A percentile compares a stretch with the other conserved stretches of the same genome.
Conservation (phyloP, 208 protist species). For the Trypanosoma theileri region DNA sequence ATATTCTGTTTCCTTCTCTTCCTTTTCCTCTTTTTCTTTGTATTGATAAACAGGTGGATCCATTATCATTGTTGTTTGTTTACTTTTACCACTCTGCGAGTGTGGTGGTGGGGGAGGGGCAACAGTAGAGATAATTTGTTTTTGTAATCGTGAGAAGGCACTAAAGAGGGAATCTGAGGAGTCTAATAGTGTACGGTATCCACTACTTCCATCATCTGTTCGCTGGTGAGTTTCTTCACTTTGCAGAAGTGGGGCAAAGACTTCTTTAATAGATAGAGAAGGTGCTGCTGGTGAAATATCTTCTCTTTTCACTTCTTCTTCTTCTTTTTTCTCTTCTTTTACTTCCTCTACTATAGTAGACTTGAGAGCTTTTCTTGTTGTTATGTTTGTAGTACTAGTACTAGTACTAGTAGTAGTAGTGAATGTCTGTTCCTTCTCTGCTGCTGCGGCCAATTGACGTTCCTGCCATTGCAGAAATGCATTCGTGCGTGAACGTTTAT, state of each 20-base stretch:
- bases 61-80: background rate
- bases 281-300: background rate
- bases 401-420: background rate
- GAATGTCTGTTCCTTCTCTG: background rate
- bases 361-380: background rate
- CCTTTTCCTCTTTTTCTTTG: background rate
- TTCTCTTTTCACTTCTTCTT: conserved; percentile 7
- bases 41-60: background rate
- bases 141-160: conserved; percentile 43
- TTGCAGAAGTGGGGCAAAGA: conserved; percentile 17
- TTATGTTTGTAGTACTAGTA: background rate
- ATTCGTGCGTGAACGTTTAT: background rate
- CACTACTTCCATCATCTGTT: background rate
- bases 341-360: too few species aligned
- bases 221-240: background rate
- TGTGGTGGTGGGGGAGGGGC: conserved; percentile 30
- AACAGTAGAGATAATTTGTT: conserved; percentile 31
- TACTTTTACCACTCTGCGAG: background rate
- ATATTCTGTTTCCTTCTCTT: background rate
- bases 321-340: background rate
- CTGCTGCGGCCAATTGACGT: conserved; percentile 10
- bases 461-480: conserved; percentile 24
- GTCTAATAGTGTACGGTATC: conserved; percentile 14
- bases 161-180: conserved; percentile 35
- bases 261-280: conserved; percentile 5